Evolutionary conservation across 2,329 filamentous ascomycete species (phyloP).

Genomic region (Aspergillus brasiliensis): DNA sequence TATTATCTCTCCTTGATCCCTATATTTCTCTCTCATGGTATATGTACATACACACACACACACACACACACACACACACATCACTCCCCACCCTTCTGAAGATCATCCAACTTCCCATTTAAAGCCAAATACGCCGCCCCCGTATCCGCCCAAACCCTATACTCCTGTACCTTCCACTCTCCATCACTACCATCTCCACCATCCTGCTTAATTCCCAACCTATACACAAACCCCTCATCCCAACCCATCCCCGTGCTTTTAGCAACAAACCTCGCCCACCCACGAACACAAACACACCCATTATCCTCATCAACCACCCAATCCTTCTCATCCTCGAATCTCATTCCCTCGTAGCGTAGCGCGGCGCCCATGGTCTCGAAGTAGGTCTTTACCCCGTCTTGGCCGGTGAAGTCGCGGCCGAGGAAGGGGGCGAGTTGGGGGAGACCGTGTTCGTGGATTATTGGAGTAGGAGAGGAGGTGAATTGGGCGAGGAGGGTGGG

Average conservation of each 20-base stretch:
- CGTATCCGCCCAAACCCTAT: constrained; percentile 49
- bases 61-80: neutral
- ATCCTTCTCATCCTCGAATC: constrained; percentile 36
- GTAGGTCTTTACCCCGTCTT: constrained; percentile 37
- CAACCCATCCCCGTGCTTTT: constrained; percentile 39
- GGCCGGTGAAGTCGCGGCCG: constrained; percentile 43
- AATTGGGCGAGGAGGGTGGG: constrained; percentile 44
- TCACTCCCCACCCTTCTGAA: neutral
- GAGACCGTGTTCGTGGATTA: constrained; percentile 45
- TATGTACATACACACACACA: neutral
- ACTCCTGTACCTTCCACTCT: constrained; percentile 39
- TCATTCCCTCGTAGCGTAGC: constrained; percentile 40
- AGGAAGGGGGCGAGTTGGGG: constrained; percentile 45
- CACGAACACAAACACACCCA: constrained; percentile 37
- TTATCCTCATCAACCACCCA: constrained; percentile 42
- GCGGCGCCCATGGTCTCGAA: constrained; percentile 36
- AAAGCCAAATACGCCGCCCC: constrained; percentile 47
- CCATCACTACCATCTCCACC: constrained; percentile 3
- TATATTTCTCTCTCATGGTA: too few species aligned
- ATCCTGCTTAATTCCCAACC: constrained; percentile 39
- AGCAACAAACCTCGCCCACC: constrained; percentile 37
- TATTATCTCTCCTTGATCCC: neutral
- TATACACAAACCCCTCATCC: constrained; percentile 46
- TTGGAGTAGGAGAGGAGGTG: constrained; percentile 29
- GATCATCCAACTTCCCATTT: constrained; percentile 19